These are phyloP conservation scores for Phylloporus sp. DNA, from an alignment of 768 basidiomycete species.

Conservation along the genomic window DNA sequence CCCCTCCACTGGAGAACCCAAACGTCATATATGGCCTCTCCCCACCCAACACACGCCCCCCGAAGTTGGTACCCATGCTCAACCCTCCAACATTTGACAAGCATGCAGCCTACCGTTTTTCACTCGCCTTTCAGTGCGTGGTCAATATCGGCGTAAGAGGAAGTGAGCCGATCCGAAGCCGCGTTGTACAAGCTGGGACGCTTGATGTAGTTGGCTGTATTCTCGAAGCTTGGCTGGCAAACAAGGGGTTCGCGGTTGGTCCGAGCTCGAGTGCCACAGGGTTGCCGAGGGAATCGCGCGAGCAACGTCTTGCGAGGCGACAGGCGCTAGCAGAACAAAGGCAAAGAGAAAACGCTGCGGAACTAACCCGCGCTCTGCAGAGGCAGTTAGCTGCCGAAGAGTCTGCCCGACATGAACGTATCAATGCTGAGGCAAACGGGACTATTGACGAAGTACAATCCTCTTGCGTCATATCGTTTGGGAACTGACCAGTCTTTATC, in stretches of 20 bases:
- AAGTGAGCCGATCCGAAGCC: constrained; percentile 83
- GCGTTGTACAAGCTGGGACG: constrained; percentile 93
- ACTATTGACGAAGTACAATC: constrained; percentile 24
- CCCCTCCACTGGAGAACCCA: constrained; percentile 78
- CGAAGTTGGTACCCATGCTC: constrained; percentile 55
- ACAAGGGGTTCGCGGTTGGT: constrained; percentile 82
- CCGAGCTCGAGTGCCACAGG: constrained; percentile 77
- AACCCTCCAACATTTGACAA: constrained; percentile 74
- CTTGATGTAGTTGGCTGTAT: constrained; percentile 92
- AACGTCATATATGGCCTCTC: constrained; percentile 73
- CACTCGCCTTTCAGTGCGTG: constrained; percentile 92
- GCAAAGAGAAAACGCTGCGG: constrained; percentile 51
- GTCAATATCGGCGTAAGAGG: constrained; percentile 97
- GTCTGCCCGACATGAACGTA: constrained; percentile 17
- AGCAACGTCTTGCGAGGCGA: constrained; percentile 64
- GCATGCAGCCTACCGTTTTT: constrained; percentile 83
- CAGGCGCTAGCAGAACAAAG: constrained; percentile 53
- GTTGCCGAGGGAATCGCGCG: constrained; percentile 67
- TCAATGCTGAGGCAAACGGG: constrained; percentile 3
- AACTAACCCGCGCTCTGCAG: constrained; percentile 55
- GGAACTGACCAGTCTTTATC: constrained; percentile 9
- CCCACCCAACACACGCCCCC: constrained; percentile 55
- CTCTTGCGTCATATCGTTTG: not conserved
- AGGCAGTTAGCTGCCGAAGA: constrained; percentile 41
- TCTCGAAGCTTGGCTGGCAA: constrained; percentile 87